A percentile compares a stretch with the other conserved stretches of the same genome.
These are phyloP conservation scores for Fusarium sarcochroum DNA, from an alignment of 2,329 filamentous ascomycete genomes.

Conservation along the genomic window DNA sequence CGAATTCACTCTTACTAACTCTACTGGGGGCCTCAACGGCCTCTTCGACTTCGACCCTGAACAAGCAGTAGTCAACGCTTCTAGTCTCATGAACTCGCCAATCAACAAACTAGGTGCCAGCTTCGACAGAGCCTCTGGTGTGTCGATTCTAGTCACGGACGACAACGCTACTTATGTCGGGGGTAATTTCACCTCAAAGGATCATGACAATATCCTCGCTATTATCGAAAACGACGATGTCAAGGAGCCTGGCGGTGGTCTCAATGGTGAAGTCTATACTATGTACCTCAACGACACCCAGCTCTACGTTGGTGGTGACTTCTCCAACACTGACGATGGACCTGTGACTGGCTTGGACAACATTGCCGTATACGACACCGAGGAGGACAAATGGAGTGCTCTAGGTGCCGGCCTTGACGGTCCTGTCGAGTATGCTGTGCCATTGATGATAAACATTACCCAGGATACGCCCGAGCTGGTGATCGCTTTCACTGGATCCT, in stretches of 20 bases:
- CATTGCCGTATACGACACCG: conserved; percentile 81
- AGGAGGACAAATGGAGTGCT: conserved; percentile 78
- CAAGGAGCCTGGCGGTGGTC: conserved; percentile 75
- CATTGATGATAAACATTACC: conserved; percentile 84
- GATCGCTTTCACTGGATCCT: conserved; percentile 85
- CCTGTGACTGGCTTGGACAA: conserved; percentile 77
- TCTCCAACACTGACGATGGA: conserved; percentile 78
- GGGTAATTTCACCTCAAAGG: conserved; percentile 83
- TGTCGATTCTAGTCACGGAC: conserved; percentile 77
- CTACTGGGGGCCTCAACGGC: conserved; percentile 86
- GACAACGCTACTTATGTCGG: conserved; percentile 80
- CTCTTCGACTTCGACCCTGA: conserved; percentile 88
- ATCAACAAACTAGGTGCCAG: conserved; percentile 82
- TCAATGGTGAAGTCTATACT: conserved; percentile 83
- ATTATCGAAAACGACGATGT: conserved; percentile 75
- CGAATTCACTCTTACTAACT: conserved; percentile 80
- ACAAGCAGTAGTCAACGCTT: conserved; percentile 65
- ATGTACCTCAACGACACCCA: conserved; percentile 76
- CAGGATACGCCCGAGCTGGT: conserved; percentile 76
- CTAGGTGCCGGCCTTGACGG: conserved; percentile 91
- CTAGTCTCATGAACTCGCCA: conserved; percentile 77
- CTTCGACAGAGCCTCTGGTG: conserved; percentile 75
- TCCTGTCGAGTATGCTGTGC: conserved; percentile 79
- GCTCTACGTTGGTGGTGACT: conserved; percentile 88
- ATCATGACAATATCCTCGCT: conserved; percentile 82